phyloP scores from a whole-genome alignment of 345 rosid genomes.

The Rhodomyrtus tomentosa region DNA sequence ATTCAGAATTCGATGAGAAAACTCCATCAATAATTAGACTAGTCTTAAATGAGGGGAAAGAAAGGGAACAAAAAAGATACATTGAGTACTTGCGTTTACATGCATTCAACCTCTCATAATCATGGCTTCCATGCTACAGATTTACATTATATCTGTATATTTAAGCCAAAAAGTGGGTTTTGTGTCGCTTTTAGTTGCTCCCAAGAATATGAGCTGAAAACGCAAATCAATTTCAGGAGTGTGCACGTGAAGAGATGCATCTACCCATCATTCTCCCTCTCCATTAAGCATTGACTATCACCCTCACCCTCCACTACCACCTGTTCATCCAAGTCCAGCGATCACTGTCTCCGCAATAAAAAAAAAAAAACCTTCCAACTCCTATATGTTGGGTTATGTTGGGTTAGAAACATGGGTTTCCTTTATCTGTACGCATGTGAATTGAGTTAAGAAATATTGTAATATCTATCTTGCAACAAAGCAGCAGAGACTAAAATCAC shows the following conservation, averaged over 20 bases:
- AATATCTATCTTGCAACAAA: not conserved
- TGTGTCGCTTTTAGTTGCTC: not conserved
- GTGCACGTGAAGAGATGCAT: not conserved
- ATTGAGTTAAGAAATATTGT: not conserved
- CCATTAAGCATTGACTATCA: not conserved
- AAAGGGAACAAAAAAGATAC: not conserved
- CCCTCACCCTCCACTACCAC: not conserved
- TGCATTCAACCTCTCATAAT: not conserved
- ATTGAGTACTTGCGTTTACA: not conserved
- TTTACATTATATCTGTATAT: not conserved
- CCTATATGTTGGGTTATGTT: not conserved
- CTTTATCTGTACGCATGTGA: not conserved
- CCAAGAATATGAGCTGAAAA: not conserved
- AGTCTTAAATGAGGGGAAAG: not conserved
- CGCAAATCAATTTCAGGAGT: not conserved
- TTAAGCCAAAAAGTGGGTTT: not conserved
- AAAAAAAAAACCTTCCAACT: not conserved
- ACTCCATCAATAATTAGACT: not conserved
- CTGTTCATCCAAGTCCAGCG: not conserved
- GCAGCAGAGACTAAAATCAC: not conserved
- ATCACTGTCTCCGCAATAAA: not conserved
- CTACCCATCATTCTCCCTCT: not conserved
- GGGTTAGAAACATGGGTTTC: not conserved
- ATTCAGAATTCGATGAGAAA: slow-evolving; percentile 1
- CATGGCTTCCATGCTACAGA: not conserved